Base-by-base conservation (phyloP, 495 filamentous ascomycete genomes). In the Physcia stellaris region DNA sequence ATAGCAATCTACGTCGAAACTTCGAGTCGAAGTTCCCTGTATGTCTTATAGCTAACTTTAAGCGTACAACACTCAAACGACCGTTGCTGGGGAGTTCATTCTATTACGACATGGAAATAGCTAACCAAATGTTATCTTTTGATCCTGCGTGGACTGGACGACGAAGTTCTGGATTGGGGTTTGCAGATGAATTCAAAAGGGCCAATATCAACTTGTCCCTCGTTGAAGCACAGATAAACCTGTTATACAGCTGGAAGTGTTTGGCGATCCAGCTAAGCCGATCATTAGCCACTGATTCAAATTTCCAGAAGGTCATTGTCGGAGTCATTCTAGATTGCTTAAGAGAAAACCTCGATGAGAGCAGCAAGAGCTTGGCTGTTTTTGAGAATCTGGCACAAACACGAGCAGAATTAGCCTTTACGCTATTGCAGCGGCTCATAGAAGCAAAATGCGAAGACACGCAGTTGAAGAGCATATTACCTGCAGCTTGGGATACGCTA, bases 131-230 rank as follows among this genome's bases (percentile, higher is more conserved):
- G 39, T 73, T 98, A 19, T 66, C 66, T 10, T 80, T 79, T 47
- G 80, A 92, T 57, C 57, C 73, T 40, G 71, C 77, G 21, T 98
- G 90, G 90, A 59, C 55, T 27, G 78, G 80, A 22, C 53, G 58
- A 29, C 70, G 56, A 26, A n/a, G n/a, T n/a, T 64, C 71, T 27
- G 71, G 76, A 41, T 58, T 67, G 41, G 87, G 88, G 0, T 88
- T 93, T 58, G 62, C 63, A 37, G 68, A 68, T 23, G 92, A 96
- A 52, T 75, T 96, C 54, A 73, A 74, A 50, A 72, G 70, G 45
- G 90, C 87, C 24, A 96, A 98, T 55, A 52, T 82, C 48, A 95
- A 96, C 53, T 52, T 98, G 40, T 90, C 85, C 15, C 62, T 94
- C 12, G 83, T 96, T 31, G 86, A 95, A 52, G 79, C 88, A 24